These are phyloP conservation scores for Paratrypanosoma confusum DNA, from an alignment of 208 protist species.

Conservation along the genomic window DNA sequence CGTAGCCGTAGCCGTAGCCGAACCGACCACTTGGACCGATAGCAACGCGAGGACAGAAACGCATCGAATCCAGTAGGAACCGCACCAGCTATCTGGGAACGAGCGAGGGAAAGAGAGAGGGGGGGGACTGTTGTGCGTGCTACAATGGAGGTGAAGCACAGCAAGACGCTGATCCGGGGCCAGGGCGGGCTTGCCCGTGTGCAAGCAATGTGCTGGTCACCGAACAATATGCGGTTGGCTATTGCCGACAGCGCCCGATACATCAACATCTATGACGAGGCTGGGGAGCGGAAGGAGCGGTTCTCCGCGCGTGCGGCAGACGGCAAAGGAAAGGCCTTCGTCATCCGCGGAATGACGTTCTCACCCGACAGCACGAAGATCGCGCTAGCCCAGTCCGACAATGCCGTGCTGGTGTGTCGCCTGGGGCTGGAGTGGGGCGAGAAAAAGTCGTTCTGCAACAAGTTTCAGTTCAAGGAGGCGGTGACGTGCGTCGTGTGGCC, in stretches of 20 bases:
- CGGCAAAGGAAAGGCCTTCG: constrained; percentile 79
- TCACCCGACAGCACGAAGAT: constrained; percentile 93
- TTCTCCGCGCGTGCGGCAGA: constrained; percentile 90
- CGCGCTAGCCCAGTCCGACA: constrained; percentile 94
- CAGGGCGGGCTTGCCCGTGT: constrained; percentile 72
- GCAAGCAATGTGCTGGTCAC: constrained; percentile 88
- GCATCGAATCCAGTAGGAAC: too few species aligned
- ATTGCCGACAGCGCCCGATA: constrained; percentile 78
- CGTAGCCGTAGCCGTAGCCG: too few species aligned
- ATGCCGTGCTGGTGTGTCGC: constrained; percentile 95
- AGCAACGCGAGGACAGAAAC: too few species aligned
- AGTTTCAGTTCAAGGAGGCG: constrained; percentile 82
- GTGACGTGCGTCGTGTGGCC: constrained; percentile 93
- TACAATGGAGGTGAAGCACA: constrained; percentile 91
- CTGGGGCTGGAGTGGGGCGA: constrained; percentile 95
- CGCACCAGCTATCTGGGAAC: too few species aligned
- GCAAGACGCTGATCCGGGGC: constrained; percentile 79
- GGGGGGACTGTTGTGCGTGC: too few species aligned
- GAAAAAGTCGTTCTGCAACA: constrained; percentile 97
- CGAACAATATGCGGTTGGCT: constrained; percentile 91
- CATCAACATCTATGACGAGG: constrained; percentile 93
- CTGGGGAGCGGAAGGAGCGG: constrained; percentile 90
- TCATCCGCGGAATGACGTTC: constrained; percentile 89
- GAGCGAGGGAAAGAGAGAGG: too few species aligned
- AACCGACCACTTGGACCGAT: too few species aligned